A percentile compares a stretch with the other conserved stretches of the same genome.
These are phyloP conservation scores for Solanum etuberosum DNA, from an alignment of 257 asterid species.

Conservation along the genomic window DNA sequence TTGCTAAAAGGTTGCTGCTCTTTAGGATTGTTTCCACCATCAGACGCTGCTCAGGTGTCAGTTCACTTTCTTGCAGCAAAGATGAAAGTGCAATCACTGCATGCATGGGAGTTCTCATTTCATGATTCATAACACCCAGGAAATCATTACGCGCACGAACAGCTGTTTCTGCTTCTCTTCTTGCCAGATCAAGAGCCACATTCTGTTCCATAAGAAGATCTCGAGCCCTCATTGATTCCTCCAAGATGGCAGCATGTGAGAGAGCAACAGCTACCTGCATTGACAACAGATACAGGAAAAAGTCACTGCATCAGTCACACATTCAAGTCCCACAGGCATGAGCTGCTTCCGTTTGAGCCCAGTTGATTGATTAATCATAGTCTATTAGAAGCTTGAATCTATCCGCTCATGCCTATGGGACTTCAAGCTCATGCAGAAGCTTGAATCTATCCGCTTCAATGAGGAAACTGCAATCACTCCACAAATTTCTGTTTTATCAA, in stretches of 20 bases:
- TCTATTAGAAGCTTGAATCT: not conserved
- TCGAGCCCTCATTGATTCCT: conserved; percentile 96
- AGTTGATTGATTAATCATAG: not conserved
- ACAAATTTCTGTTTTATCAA: not conserved
- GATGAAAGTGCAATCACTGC: conserved; percentile 90
- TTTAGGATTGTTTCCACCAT: conserved; percentile 96
- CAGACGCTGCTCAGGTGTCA: conserved; percentile 91
- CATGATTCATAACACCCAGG: conserved; percentile 97
- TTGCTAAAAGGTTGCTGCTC: conserved; percentile 91
- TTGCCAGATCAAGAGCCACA: conserved; percentile 80
- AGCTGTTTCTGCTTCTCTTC: conserved; percentile 97
- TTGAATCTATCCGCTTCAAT: not conserved
- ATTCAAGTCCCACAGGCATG: not conserved
- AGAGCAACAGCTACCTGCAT: conserved; percentile 98
- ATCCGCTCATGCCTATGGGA: no score
- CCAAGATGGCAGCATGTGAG: conserved; percentile 95
- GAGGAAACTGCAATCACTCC: not conserved
- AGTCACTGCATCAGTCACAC: not conserved
- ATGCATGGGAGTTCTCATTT: conserved; percentile 99
- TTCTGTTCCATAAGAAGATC: conserved; percentile 94
- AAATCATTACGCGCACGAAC: conserved; percentile 94
- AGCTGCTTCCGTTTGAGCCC: not conserved
- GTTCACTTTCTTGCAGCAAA: conserved; percentile 74
- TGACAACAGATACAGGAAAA: conserved; percentile 3
- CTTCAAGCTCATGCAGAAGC: no score